phyloP scores from a whole-genome alignment of 495 filamentous ascomycete species.

The Tuber aestivum region DNA sequence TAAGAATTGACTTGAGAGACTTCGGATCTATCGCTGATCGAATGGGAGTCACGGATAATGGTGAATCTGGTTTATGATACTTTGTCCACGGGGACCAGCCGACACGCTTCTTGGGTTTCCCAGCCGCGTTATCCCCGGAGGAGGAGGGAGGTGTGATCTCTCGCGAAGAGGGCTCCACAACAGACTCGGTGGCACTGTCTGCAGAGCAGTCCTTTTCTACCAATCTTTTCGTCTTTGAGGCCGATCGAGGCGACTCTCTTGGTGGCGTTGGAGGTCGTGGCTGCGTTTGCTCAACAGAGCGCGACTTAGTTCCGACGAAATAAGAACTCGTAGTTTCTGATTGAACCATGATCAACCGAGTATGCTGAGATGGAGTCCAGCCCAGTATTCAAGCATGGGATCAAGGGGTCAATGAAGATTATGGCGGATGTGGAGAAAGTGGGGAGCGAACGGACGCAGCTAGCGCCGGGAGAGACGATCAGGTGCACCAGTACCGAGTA shows the following conservation, averaged over 20 bases:
- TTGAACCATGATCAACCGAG: slow-evolving; percentile 20
- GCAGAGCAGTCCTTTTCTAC: slow-evolving; percentile 15
- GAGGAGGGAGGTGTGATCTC: slow-evolving; percentile 55
- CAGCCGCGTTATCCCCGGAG: slow-evolving; percentile 55
- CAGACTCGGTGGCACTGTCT: slow-evolving; percentile 26
- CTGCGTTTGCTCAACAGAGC: slow-evolving; percentile 23
- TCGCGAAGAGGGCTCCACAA: slow-evolving; percentile 40
- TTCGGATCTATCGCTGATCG: slow-evolving; percentile 53
- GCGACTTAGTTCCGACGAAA: slow-evolving; percentile 23
- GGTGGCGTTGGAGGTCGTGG: slow-evolving; percentile 38
- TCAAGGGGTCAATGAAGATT: neutral
- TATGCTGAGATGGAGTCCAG: neutral
- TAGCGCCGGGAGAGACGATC: neutral
- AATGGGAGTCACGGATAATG: slow-evolving; percentile 47
- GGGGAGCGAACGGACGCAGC: neutral
- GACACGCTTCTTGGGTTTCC: slow-evolving; percentile 59
- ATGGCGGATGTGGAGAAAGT: neutral
- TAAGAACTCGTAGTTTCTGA: slow-evolving; percentile 27
- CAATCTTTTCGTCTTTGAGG: slow-evolving; percentile 16
- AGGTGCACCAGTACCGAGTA: neutral
- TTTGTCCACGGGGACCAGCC: slow-evolving; percentile 67
- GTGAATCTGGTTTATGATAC: slow-evolving; percentile 57
- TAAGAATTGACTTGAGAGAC: slow-evolving; percentile 80
- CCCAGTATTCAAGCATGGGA: neutral
- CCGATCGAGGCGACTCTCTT: slow-evolving; percentile 35